Percentiles rank a stretch among this genome's conserved stretches.
These are phyloP conservation scores for Podila horticola DNA, from an alignment of 192 early-diverging fungal genomes.

Conservation along the genomic window DNA sequence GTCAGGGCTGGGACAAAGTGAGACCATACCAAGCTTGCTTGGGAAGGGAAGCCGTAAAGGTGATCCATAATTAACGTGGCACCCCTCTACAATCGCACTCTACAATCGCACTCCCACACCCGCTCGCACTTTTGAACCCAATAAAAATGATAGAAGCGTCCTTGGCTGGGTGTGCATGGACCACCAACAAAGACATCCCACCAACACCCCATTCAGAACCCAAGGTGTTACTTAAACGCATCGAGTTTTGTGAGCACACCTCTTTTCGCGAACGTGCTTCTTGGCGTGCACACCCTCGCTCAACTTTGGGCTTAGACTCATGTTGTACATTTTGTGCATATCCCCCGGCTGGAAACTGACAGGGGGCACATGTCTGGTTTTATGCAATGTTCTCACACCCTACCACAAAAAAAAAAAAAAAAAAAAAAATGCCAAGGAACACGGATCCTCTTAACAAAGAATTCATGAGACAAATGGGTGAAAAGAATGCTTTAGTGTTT, in stretches of 20 bases:
- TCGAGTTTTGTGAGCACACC: neutral
- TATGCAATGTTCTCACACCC: no score
- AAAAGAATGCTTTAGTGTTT: no score
- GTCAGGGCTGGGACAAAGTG: neutral
- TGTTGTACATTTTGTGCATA: neutral
- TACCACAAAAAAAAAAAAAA: no score
- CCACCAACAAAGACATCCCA: neutral
- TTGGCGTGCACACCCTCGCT: constrained; percentile 18
- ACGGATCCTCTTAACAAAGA: no score
- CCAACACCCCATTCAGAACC: neutral
- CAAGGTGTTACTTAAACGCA: no score
- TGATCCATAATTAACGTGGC: neutral
- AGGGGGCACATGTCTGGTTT: no score
- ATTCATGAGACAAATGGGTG: no score
- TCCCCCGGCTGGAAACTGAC: no score
- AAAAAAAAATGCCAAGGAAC: no score
- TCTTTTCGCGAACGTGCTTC: constrained; percentile 17
- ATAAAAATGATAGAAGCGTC: neutral
- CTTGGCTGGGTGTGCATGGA: constrained; percentile 3
- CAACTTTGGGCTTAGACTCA: neutral
- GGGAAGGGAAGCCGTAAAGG: no score
- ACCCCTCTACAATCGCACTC: neutral
- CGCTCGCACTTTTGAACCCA: neutral
- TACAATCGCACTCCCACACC: neutral
- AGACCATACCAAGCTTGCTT: no score